These are phyloP conservation scores for Fusarium pseudoanthophilum DNA, from an alignment of 2,329 filamentous ascomycete species.

Conservation along the genomic window DNA sequence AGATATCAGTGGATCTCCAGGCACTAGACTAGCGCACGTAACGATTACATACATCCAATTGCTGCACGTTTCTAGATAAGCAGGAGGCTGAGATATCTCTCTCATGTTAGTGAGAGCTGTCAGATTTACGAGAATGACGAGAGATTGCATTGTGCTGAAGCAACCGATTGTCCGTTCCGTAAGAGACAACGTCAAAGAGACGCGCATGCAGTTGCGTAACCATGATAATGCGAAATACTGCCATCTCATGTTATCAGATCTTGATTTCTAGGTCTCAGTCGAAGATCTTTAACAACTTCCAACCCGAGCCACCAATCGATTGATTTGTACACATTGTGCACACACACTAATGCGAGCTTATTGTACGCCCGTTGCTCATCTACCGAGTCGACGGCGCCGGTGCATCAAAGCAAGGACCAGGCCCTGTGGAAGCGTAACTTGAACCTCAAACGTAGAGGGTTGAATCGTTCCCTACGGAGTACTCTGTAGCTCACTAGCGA, in stretches of 20 bases:
- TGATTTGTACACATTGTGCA: not conserved
- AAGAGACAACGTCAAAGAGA: not conserved
- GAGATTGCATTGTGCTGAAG: not conserved
- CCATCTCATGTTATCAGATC: not conserved
- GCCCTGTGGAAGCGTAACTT: slow-evolving; percentile 1
- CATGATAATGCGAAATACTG: not conserved
- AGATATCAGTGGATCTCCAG: slow-evolving; percentile 32
- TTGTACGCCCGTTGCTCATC: slow-evolving; percentile 18
- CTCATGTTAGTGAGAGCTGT: not conserved
- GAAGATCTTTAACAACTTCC: not conserved
- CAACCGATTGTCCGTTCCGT: not conserved
- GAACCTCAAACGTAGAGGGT: slow-evolving; percentile 3
- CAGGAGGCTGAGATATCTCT: slow-evolving; percentile 9
- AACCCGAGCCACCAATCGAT: not conserved
- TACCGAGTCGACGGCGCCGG: slow-evolving; percentile 27
- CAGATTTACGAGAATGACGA: slow-evolving; percentile 6
- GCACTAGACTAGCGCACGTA: slow-evolving; percentile 38
- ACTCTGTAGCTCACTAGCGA: not conserved
- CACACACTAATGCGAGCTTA: slow-evolving; percentile 22
- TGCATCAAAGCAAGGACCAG: slow-evolving; percentile 29
- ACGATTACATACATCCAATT: slow-evolving; percentile 40
- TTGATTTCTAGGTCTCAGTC: not conserved
- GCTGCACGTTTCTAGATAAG: slow-evolving; percentile 26
- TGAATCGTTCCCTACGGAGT: not conserved
- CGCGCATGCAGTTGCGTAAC: not conserved